Percentiles rank a stretch among this genome's conserved stretches.
phyloP scores from a whole-genome alignment of 1,284 basidiomycete genomes.

The Pseudomicrostroma phylloplanum region DNA sequence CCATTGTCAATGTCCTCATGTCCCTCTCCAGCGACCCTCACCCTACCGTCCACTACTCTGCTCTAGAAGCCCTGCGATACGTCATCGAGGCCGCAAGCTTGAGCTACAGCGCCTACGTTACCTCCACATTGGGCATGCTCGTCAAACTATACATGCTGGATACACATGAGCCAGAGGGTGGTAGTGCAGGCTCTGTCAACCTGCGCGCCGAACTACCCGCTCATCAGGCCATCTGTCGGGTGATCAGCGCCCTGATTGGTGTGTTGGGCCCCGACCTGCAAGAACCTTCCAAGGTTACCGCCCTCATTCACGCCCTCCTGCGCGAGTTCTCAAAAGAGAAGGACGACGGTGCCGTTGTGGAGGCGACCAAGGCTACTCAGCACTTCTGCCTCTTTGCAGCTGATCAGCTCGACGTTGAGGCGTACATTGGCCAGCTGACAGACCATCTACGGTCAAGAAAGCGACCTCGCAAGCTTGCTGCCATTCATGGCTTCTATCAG shows the following conservation, averaged over 20 bases:
- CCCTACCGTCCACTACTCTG: conserved; percentile 90
- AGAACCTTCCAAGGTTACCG: conserved; percentile 73
- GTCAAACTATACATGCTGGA: conserved; percentile 85
- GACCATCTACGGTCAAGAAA: conserved; percentile 50
- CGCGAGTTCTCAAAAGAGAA: conserved; percentile 72
- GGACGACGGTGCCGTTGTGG: conserved; percentile 72
- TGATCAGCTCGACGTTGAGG: conserved; percentile 56
- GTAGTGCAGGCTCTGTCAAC: conserved; percentile 69
- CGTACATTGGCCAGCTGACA: conserved; percentile 32
- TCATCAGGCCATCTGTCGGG: conserved; percentile 82
- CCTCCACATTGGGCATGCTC: conserved; percentile 81
- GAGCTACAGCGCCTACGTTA: conserved; percentile 81
- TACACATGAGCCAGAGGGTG: conserved; percentile 89
- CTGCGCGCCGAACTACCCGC: conserved; percentile 82
- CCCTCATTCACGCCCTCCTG: conserved; percentile 75
- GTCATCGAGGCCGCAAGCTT: conserved; percentile 89
- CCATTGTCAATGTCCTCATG: conserved; percentile 90
- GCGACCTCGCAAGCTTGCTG: conserved; percentile 75
- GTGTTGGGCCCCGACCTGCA: conserved; percentile 93
- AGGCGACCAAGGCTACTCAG: conserved; percentile 91
- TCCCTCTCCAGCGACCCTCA: conserved; percentile 93
- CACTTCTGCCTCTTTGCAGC: conserved; percentile 94
- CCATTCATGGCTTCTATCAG: conserved; percentile 91
- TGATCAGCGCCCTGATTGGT: conserved; percentile 85
- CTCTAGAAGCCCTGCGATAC: conserved; percentile 73